Evolutionary conservation across 23 red algal genomes (phyloP).

Genomic region (Agarophyton chilense): DNA sequence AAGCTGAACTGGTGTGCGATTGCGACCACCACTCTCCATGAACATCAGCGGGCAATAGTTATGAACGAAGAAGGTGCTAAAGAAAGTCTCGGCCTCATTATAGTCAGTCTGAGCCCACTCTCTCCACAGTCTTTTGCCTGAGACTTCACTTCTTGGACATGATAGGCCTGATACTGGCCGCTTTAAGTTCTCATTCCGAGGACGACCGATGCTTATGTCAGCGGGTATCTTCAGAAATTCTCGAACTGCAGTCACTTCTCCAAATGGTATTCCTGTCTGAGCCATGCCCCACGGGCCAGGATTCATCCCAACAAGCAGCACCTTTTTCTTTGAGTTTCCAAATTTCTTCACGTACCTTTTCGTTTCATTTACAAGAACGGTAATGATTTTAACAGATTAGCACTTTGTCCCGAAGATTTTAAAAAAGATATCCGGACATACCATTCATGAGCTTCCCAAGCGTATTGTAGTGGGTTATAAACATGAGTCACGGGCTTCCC

Average conservation of each 20-base stretch:
- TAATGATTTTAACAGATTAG: background rate
- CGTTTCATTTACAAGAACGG: background rate
- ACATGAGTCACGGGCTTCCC: conserved; percentile 31
- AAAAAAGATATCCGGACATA: conserved; percentile 8
- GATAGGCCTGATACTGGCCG: conserved; percentile 63
- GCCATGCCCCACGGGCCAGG: conserved; percentile 85
- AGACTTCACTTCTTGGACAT: conserved; percentile 54
- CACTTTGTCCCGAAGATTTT: background rate
- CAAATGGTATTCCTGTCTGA: conserved; percentile 82
- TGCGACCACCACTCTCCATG: conserved; percentile 62
- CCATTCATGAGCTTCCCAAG: conserved; percentile 69
- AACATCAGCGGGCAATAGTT: conserved; percentile 89
- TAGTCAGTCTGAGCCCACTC: conserved; percentile 69
- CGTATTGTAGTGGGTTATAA: conserved; percentile 79
- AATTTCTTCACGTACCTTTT: conserved; percentile 42
- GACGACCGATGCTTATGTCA: conserved; percentile 4
- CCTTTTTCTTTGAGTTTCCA: conserved; percentile 40
- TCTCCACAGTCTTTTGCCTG: conserved; percentile 71
- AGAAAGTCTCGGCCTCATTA: conserved; percentile 39
- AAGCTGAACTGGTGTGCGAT: conserved; percentile 65
- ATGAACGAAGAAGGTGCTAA: conserved; percentile 72
- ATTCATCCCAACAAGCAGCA: conserved; percentile 86
- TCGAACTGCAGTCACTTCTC: conserved; percentile 51
- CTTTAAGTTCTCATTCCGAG: conserved; percentile 47
- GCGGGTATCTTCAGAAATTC: conserved; percentile 58